Evolutionary conservation across 805 yeast species (phyloP).

Genomic region (Zygosaccharomyces kombuchaensis): DNA sequence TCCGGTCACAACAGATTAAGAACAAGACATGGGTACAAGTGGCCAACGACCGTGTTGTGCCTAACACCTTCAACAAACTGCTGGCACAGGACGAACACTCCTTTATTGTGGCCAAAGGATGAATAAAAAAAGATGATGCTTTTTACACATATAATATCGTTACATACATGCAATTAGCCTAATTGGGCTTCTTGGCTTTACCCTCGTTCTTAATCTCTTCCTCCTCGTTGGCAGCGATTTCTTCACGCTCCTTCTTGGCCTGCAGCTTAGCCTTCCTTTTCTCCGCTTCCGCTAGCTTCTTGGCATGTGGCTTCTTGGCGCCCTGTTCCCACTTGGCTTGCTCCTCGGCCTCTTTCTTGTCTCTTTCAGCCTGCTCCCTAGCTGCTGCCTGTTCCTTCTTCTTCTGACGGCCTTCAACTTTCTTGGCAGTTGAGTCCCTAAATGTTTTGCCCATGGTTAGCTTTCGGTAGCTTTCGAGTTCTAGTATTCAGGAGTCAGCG

Average conservation of each 20-base stretch:
- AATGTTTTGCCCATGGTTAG: conserved; percentile 35
- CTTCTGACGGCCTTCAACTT: conserved; percentile 35
- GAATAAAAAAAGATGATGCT: neutral
- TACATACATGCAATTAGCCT: neutral
- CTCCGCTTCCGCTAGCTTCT: conserved; percentile 31
- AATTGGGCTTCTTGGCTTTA: conserved; percentile 18
- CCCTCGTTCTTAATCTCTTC: conserved; percentile 22
- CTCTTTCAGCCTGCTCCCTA: conserved; percentile 25
- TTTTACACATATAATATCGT: neutral
- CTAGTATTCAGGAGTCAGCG: neutral
- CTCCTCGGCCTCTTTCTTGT: conserved; percentile 31
- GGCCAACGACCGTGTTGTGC: conserved; percentile 15
- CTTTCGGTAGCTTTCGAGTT: neutral
- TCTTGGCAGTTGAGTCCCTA: conserved; percentile 35
- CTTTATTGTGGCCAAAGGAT: conserved; percentile 1
- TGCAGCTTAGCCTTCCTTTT: conserved; percentile 30
- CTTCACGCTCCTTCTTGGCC: conserved; percentile 33
- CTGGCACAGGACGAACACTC: conserved; percentile 14
- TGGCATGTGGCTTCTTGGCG: conserved; percentile 23
- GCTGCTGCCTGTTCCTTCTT: conserved; percentile 32
- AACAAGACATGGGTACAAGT: conserved; percentile 21
- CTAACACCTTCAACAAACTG: conserved; percentile 12
- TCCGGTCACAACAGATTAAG: conserved; percentile 9
- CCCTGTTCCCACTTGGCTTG: conserved; percentile 36
- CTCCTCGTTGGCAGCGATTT: conserved; percentile 33